Evolutionary conservation across 2,329 filamentous ascomycete species (phyloP).

Genomic region (Leptodontidium sp.): DNA sequence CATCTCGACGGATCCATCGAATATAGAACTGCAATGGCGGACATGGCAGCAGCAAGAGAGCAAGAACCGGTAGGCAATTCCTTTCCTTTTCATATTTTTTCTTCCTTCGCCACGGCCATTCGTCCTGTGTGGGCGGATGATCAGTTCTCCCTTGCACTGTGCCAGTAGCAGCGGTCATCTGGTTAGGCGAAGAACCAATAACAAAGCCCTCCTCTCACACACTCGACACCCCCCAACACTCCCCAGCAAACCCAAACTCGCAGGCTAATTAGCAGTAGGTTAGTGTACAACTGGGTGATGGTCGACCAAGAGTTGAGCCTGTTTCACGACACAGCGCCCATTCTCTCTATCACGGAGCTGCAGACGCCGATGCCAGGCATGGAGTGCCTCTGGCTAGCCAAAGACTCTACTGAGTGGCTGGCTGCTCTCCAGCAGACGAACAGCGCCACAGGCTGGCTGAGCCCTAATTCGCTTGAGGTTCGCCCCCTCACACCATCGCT

Average conservation of each 20-base stretch:
- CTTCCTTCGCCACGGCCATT: neutral
- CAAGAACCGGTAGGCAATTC: constrained; percentile 61
- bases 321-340: constrained; percentile 68
- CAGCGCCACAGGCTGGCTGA: constrained; percentile 56
- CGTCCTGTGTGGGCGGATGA: neutral
- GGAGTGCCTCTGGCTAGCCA: constrained; percentile 69
- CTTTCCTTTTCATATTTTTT: neutral
- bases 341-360: constrained; percentile 72
- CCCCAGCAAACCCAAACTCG: neutral
- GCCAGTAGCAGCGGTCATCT: constrained; percentile 20
- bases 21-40: constrained; percentile 63
- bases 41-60: constrained; percentile 72
- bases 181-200: constrained; percentile 1
- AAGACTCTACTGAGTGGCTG: constrained; percentile 66
- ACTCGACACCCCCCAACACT: neutral
- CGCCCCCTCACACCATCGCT: constrained; percentile 65
- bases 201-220: neutral
- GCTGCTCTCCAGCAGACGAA: constrained; percentile 66
- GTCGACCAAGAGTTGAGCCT: constrained; percentile 75
- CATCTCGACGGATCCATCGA: constrained; percentile 51
- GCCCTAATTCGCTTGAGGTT: constrained; percentile 59
- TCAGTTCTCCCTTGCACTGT: neutral
- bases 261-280: constrained; percentile 50
- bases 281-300: constrained; percentile 81
- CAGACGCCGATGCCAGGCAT: constrained; percentile 68